Evolutionary conservation across 2,329 filamentous ascomycete genomes (phyloP), one percentile per base, ranked within the genome.

Genomic region (Penicillium sclerotigenum): DNA sequence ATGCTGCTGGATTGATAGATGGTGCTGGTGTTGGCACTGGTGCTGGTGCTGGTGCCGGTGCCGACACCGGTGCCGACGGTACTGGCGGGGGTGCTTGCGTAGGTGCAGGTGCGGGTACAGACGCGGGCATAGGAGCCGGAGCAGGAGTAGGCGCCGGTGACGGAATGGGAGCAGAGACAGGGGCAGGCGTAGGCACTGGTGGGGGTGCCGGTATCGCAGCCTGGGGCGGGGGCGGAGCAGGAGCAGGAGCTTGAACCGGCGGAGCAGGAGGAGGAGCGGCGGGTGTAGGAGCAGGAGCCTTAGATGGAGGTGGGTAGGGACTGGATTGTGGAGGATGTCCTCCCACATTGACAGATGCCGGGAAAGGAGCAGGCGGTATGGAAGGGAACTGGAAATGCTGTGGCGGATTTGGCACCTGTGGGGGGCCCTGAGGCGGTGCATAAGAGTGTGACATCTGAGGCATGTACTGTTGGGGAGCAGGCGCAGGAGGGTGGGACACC

Each of bases 331-430:
- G 64, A 52, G 61, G 59, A 50, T 69, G 65, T 16, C 63, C 58
- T 45, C 45, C 52, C 37, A 54, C 52, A 36, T 67, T 59, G 18
- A 61, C 59, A 42, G 71, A 58, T 42, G 69, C 62, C 43, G 65
- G 64, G 59, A 74, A 75, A 14, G 68, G 67, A 54, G 68, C 68
- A 13, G 68, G 56, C 22, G 71, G 66, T 46, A 73, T 71, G 7
- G 73, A 65, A 16, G 73, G 68, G 52, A 75, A 72, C 50, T 75
- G 74, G 51, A 73, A 74, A 46, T 60, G 56, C 34, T 61, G 61
- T 48, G 73, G 71, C 45, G 72, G 70, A 42, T 68, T 72, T 46
- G 68, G 66, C 60, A 71, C 66, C 22, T 63, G 61, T 33, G 62
- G 60, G 40, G 67, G 70, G 40, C 65, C 65, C 43, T 64, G 68